phyloP scores from a whole-genome alignment of 768 basidiomycete genomes.

The Lactifluus rugatus region DNA sequence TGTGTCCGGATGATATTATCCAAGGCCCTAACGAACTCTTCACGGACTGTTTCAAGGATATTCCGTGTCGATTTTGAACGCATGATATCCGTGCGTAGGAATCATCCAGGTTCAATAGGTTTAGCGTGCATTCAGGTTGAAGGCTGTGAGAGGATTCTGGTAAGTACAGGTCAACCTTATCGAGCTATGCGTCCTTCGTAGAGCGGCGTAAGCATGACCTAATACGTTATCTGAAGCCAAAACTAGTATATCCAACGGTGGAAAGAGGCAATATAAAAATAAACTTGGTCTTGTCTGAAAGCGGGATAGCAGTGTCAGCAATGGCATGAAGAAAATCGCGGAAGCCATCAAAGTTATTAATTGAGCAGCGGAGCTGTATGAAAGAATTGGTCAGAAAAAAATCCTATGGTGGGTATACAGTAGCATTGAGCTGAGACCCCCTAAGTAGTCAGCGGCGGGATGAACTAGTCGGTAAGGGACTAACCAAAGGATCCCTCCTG shows the following conservation, averaged over 20 bases:
- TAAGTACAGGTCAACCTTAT: not conserved
- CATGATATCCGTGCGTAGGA: constrained; percentile 23
- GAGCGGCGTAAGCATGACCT: constrained; percentile 33
- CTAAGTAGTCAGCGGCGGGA: too few relatives aligned
- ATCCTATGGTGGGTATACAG: constrained; percentile 16
- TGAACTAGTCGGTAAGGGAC: too few relatives aligned
- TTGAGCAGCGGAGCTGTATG: constrained; percentile 19
- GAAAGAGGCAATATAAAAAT: constrained; percentile 38
- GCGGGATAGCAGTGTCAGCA: not conserved
- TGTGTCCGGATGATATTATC: constrained; percentile 26
- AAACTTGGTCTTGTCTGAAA: constrained; percentile 18
- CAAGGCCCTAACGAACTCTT: constrained; percentile 23
- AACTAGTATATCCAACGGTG: constrained; percentile 39
- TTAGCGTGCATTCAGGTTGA: constrained; percentile 31
- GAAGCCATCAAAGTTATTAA: constrained; percentile 22
- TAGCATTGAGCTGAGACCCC: too few relatives aligned
- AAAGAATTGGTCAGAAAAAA: constrained; percentile 12
- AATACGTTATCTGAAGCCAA: constrained; percentile 36
- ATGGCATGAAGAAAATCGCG: not conserved
- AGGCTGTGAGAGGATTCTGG: constrained; percentile 21
- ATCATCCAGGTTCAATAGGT: constrained; percentile 15
- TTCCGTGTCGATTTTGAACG: constrained; percentile 24
- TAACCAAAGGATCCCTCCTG: too few relatives aligned
- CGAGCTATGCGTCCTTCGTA: constrained; percentile 28
- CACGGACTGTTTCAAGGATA: constrained; percentile 22